Evolutionary conservation across 441 rosid species (phyloP), one percentile per base, ranked within the genome.

Genomic region (Populus hybrid): DNA sequence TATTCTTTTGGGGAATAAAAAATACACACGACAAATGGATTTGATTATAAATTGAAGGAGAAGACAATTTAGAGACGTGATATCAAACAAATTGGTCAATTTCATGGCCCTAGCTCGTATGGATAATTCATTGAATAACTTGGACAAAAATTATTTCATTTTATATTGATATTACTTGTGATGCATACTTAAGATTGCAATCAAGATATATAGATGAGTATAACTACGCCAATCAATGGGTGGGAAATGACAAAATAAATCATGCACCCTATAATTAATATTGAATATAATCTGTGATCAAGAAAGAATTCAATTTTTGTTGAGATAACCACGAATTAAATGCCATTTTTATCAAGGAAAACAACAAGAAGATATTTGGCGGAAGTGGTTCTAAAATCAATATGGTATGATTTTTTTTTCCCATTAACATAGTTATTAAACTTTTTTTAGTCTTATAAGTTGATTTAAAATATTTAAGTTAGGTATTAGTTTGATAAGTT

Each of bases 51-150:
- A 63, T 10, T 21, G 28, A 4, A 12, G 20, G 4, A 67, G 14
- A 30, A 35, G 38, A 26, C 54, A 54, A 50, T 24, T 6, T 69
- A 71, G 26, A 80, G 21, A 8, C 36, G 6, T 32, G 46, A 21
- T 69, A 50, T n/a, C 71, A 72, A 73, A 21, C 74, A 59, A 69
- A 73, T 24, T 61, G 38, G 74, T 69, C 80, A 69, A 69, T 69
- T 73, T 16, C 67, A 16, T 69, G 67, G 54, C 24, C 26, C 23
- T 32, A 32, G 34, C 34, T 24, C 2, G 54, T 10, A 3, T 63
- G 68, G 35, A 23, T 36, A 24, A 38, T 73, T 73, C 68, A 14
- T 63, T 74, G 76, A 63, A 21, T 34, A 21, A 34, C 9, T 30
- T 12, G 54, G n/a, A 9, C 57, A 46, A 12, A 46, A 12, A 14